These are phyloP conservation scores for Gilbertella persicaria DNA, from an alignment of 371 early-diverging fungal genomes.

Conservation along the genomic window DNA sequence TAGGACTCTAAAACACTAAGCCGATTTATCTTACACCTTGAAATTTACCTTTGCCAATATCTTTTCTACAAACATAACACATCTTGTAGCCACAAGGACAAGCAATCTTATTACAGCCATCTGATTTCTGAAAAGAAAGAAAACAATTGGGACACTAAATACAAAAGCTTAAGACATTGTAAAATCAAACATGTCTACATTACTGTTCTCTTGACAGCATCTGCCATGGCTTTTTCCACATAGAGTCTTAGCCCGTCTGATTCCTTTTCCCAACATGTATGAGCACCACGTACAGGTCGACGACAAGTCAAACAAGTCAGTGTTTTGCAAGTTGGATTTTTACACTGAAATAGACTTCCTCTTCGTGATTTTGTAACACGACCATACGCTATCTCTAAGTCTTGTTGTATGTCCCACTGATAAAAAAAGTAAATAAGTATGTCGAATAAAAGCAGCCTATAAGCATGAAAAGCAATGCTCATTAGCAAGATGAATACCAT, in stretches of 20 bases:
- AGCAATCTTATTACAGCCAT: constrained; percentile 73
- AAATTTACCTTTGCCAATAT: constrained; percentile 36
- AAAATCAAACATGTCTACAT: constrained; percentile 10
- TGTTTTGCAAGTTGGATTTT: constrained; percentile 47
- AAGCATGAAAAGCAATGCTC: constrained; percentile 5
- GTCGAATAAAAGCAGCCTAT: constrained; percentile 8
- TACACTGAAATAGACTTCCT: constrained; percentile 50
- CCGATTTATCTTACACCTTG: no score
- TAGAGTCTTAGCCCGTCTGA: constrained; percentile 60
- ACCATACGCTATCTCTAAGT: constrained; percentile 35
- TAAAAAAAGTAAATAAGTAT: constrained; percentile 1
- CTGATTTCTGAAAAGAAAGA: constrained; percentile 60
- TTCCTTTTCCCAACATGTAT: constrained; percentile 60
- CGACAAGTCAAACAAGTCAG: constrained; percentile 54
- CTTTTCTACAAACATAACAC: constrained; percentile 71
- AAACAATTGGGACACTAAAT: constrained; percentile 63
- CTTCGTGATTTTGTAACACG: constrained; percentile 33
- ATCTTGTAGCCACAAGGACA: constrained; percentile 66
- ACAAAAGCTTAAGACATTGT: not conserved
- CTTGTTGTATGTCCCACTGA: constrained; percentile 40
- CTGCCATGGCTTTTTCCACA: constrained; percentile 69
- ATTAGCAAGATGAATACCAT: constrained; percentile 32
- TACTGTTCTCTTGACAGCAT: constrained; percentile 70
- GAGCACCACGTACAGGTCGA: constrained; percentile 48
- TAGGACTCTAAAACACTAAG: constrained; percentile 45